Evolutionary conservation across 495 filamentous ascomycete genomes (phyloP).

Genomic region (Amphirosellinia nigrospora): DNA sequence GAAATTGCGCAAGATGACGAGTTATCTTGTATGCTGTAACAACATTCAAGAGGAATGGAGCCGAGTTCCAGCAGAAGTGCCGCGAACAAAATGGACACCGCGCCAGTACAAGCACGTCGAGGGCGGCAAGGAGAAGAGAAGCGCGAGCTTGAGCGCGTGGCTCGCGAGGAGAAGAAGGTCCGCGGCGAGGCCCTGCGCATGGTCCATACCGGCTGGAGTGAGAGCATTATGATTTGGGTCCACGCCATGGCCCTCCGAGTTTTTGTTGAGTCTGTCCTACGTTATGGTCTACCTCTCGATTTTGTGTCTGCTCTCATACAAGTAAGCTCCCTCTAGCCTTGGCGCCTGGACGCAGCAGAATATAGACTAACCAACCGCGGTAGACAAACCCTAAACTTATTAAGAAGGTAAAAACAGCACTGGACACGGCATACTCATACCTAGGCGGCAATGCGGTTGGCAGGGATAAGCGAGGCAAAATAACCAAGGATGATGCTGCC

Average conservation of each 20-base stretch:
- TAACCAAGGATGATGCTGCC: conserved; percentile 83
- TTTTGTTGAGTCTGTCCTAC: conserved; percentile 94
- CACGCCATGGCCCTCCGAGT: conserved; percentile 90
- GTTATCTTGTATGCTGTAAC: conserved; percentile 88
- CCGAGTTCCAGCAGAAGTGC: conserved; percentile 86
- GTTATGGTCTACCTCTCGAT: conserved; percentile 88
- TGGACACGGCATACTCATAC: conserved; percentile 90
- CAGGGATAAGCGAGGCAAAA: conserved; percentile 88
- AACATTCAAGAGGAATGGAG: conserved; percentile 86
- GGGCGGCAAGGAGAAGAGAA: conserved; percentile 85
- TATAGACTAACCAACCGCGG: conserved; percentile 11
- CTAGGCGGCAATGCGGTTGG: conserved; percentile 95
- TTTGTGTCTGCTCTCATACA: conserved; percentile 83
- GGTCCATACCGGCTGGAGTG: conserved; percentile 87
- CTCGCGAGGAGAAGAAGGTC: conserved; percentile 80
- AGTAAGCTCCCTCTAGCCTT: conserved; percentile 59
- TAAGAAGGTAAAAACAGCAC: conserved; percentile 77
- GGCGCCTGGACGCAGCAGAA: background rate
- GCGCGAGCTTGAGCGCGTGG: conserved; percentile 79
- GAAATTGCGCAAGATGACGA: conserved; percentile 83
- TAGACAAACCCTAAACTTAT: conserved; percentile 82
- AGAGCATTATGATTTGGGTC: conserved; percentile 92
- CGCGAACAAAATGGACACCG: conserved; percentile 90
- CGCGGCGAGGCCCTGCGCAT: conserved; percentile 90
- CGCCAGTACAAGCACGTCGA: conserved; percentile 92